Evolutionary conservation across 2,329 filamentous ascomycete genomes (phyloP).

Genomic region (Sporothrix curviconia): DNA sequence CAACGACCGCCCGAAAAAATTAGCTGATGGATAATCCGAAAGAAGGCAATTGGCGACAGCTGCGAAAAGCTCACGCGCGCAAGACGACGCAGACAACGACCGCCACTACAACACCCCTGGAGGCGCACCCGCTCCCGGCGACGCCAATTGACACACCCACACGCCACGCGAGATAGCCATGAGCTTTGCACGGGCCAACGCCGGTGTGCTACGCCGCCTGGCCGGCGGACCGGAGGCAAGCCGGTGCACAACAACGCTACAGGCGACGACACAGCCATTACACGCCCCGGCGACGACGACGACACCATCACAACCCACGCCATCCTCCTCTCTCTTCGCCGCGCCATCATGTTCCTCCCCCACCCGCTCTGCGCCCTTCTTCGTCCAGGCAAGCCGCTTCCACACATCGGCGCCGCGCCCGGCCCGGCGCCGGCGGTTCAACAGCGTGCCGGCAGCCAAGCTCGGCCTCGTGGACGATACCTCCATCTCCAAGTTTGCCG

Average conservation of each 20-base stretch:
- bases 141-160: neutral
- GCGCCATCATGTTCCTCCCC: neutral
- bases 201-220: slow-evolving; percentile 18
- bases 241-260: neutral
- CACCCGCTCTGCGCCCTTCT: neutral
- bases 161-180: slow-evolving; percentile 8
- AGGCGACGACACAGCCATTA: neutral
- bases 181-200: slow-evolving; percentile 17
- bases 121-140: neutral
- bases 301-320: neutral
- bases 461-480: slow-evolving; percentile 43
- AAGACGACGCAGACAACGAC: neutral
- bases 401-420: slow-evolving; percentile 45
- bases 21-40: slow-evolving; percentile 15
- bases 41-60: slow-evolving; percentile 1
- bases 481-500: slow-evolving; percentile 38
- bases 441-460: slow-evolving; percentile 45
- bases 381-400: slow-evolving; percentile 28
- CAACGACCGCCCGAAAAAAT: slow-evolving; percentile 14
- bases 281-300: neutral
- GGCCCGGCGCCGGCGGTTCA: slow-evolving; percentile 44
- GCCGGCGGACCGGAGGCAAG: slow-evolving; percentile 4
- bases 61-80: slow-evolving; percentile 4
- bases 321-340: neutral
- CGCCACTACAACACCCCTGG: neutral